Conservation (phyloP, 257 asterid genomes). For the Nicotiana benthamiana region DNA sequence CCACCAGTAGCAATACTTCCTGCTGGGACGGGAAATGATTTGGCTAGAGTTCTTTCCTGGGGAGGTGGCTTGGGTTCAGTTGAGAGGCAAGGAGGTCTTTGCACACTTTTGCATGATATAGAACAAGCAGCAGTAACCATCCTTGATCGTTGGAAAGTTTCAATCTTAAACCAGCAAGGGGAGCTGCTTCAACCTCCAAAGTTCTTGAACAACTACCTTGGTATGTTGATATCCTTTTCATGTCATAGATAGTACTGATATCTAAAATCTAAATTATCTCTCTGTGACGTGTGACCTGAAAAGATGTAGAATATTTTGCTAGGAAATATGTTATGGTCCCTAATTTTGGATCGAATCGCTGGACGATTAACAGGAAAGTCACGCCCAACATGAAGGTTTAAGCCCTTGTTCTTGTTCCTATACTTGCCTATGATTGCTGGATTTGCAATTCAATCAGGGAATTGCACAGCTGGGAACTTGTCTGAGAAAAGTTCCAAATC, state of each 20-base stretch:
- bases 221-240: slow-evolving; percentile 29
- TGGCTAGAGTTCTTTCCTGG: slow-evolving; percentile 98
- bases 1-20: slow-evolving; percentile 99
- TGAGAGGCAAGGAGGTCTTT: slow-evolving; percentile 98
- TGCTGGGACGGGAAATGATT: slow-evolving; percentile 98
- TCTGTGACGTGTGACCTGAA: not conserved
- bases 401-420: too few relatives aligned
- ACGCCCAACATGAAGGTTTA: too few relatives aligned
- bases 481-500: too few relatives aligned
- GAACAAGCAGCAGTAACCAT: slow-evolving; percentile 98
- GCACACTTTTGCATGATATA: slow-evolving; percentile 69
- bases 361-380: too few relatives aligned
- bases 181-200: slow-evolving; percentile 53
- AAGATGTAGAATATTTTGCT: not conserved
- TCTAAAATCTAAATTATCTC: not conserved
- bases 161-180: slow-evolving; percentile 59
- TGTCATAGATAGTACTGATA: not conserved
- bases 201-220: slow-evolving; percentile 94
- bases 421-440: too few relatives aligned
- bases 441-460: too few relatives aligned
- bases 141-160: slow-evolving; percentile 93
- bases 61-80: slow-evolving; percentile 97
- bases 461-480: too few relatives aligned
- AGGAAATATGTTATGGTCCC: not conserved
- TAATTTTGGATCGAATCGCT: too few relatives aligned